Evolutionary conservation across 495 filamentous ascomycete genomes (phyloP).

Genomic region (Penicillium taxi): DNA sequence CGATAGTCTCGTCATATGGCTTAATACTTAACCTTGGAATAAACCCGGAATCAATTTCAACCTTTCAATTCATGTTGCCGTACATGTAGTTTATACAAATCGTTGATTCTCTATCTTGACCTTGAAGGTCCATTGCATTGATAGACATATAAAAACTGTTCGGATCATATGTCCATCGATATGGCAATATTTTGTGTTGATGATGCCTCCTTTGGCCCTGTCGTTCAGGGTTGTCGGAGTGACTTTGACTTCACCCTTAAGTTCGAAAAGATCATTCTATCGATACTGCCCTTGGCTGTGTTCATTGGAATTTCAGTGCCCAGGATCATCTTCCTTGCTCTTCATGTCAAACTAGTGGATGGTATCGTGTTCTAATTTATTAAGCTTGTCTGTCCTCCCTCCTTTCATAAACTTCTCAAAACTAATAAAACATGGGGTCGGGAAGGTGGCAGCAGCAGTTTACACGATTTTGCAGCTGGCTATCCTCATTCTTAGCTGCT

Average conservation of each 20-base stretch:
- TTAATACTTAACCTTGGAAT: too few species aligned
- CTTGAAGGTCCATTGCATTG: too few species aligned
- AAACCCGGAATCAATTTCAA: too few species aligned
- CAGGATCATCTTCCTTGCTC: not conserved
- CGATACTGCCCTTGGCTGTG: slow-evolving; percentile 1
- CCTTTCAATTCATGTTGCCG: too few species aligned
- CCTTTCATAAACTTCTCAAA: too few species aligned
- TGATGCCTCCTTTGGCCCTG: slow-evolving; percentile 1
- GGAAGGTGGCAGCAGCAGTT: not conserved
- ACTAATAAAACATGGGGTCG: too few species aligned
- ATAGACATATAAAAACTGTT: too few species aligned
- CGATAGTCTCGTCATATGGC: too few species aligned
- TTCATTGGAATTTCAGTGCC: not conserved
- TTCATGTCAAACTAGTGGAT: too few species aligned
- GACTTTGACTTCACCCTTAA: slow-evolving; percentile 1
- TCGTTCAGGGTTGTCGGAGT: not conserved
- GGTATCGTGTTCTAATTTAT: not conserved
- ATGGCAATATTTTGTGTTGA: not conserved
- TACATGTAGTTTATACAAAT: too few species aligned
- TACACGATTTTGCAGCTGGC: not conserved
- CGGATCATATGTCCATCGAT: too few species aligned
- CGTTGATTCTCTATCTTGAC: too few species aligned
- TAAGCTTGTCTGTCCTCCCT: not conserved
- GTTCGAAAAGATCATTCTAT: slow-evolving; percentile 1
- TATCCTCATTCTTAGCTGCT: not conserved